Base-by-base conservation (phyloP, 805 yeast species). In the Sugiyamaella mastotermitis region DNA sequence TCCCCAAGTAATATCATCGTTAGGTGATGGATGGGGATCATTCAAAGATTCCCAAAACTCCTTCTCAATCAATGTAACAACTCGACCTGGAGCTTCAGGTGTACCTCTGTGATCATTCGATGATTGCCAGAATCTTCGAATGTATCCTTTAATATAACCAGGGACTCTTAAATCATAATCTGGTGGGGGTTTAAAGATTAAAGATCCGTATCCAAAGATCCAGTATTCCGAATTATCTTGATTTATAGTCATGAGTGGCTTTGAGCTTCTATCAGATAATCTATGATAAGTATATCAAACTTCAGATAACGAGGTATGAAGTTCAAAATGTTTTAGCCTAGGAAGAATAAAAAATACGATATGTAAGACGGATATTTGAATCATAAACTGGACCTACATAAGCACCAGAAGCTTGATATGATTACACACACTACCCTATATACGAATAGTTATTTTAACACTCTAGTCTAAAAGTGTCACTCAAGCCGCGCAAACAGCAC, bases 81-180 rank as follows among this genome's bases (percentile, higher is more conserved):
- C 97, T 23, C 97, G 61, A 0, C 97, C 97, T 1, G 94, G 95
- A n/a, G 62, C 56, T 40, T 75, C 83, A 0, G 85, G 86, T 0
- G 94, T 82, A 1, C 97, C 97, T 37, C 97, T 63, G 58, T 90
- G 95, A 57, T 88, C 97, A 17, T 80, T 76, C 8, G 92, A 80
- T 24, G 84, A 73, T 58, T 88, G 97, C 96, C 96, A 88, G 55
- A 88, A 88, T 31, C 95, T 63, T 15, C 97, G 69, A 1, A 80
- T 74, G 49, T 66, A 86, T 1, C 96, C 96, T 36, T 68, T 66
- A 17, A 88, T 67, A 33, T 78, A 73, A 0, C 96, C 96, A 0
- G 86, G 78, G 7, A 83, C 69, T 26, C 76, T 62, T 50, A 71
- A 66, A 33, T 74, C 66, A 44, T 74, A 71, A 48, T 72, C 70